Conservation (phyloP, 2,329 filamentous ascomycete species). For the Colletotrichum sp. region DNA sequence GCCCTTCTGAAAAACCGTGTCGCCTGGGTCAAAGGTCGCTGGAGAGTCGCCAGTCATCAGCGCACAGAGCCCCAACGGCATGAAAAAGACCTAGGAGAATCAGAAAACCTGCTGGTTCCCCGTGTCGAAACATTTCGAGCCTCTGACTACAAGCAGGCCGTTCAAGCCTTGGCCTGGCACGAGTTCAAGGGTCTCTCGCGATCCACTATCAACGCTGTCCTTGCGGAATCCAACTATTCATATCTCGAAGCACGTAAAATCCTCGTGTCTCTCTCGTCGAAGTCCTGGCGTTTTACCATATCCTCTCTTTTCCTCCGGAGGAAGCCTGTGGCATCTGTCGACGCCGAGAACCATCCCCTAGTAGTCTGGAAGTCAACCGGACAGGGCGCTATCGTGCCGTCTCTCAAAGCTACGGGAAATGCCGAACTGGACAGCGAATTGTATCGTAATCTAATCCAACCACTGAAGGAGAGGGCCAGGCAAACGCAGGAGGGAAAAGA, state of each 20-base stretch:
- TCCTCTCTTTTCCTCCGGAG: constrained; percentile 73
- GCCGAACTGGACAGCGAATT: constrained; percentile 68
- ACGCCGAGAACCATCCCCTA: constrained; percentile 66
- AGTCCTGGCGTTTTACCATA: constrained; percentile 79
- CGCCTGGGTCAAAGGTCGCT: constrained; percentile 74
- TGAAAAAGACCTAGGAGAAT: constrained; percentile 28
- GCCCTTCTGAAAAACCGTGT: constrained; percentile 74
- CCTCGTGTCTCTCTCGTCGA: constrained; percentile 70
- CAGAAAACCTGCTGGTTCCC: constrained; percentile 41
- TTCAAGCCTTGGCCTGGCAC: constrained; percentile 69
- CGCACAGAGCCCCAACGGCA: constrained; percentile 33
- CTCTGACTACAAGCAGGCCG: constrained; percentile 70
- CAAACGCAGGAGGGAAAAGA: constrained; percentile 55
- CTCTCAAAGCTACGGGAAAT: constrained; percentile 69
- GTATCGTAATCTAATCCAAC: constrained; percentile 60
- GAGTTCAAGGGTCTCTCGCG: constrained; percentile 79
- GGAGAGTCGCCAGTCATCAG: constrained; percentile 49
- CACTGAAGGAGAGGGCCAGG: constrained; percentile 51
- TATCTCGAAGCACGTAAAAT: constrained; percentile 76
- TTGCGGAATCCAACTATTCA: constrained; percentile 81
- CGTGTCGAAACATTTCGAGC: constrained; percentile 71
- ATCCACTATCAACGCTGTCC: constrained; percentile 77
- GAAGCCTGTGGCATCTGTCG: constrained; percentile 56
- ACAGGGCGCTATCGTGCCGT: constrained; percentile 59
- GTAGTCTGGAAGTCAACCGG: constrained; percentile 65